Conservation (phyloP, 2,329 filamentous ascomycete species). For the Rutstroemia sp. region DNA sequence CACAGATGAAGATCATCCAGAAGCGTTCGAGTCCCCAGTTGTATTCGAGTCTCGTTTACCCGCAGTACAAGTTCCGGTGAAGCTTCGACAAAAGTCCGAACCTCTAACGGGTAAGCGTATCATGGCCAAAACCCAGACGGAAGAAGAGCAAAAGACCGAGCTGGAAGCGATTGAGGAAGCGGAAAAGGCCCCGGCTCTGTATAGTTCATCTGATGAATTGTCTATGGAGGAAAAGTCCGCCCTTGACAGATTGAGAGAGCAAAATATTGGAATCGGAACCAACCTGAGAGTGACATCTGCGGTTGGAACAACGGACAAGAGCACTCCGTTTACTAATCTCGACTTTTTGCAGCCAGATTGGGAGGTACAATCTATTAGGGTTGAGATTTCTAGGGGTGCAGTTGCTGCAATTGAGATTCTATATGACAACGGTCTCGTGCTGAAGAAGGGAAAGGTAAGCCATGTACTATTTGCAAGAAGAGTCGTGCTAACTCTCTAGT, state of each 20-base stretch:
- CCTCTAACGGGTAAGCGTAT: background rate
- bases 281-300: background rate
- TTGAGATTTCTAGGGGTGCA: background rate
- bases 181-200: background rate
- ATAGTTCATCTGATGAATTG: background rate
- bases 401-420: background rate
- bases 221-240: background rate
- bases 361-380: background rate
- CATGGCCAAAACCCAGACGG: background rate
- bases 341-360: background rate
- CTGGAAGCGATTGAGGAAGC: background rate
- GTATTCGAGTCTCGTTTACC: background rate
- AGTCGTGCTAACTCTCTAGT: background rate
- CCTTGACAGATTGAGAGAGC: background rate
- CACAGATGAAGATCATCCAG: background rate
- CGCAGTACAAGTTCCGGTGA: background rate
- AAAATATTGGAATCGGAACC: background rate
- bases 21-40: background rate
- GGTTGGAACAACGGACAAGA: background rate
- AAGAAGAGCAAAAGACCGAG: background rate
- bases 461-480: background rate
- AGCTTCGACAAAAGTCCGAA: background rate
- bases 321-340: background rate
- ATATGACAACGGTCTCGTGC: background rate
- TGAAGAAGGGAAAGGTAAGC: background rate